These are phyloP conservation scores for Euphorbia peplus DNA, from an alignment of 345 rosid species.

Conservation along the genomic window DNA sequence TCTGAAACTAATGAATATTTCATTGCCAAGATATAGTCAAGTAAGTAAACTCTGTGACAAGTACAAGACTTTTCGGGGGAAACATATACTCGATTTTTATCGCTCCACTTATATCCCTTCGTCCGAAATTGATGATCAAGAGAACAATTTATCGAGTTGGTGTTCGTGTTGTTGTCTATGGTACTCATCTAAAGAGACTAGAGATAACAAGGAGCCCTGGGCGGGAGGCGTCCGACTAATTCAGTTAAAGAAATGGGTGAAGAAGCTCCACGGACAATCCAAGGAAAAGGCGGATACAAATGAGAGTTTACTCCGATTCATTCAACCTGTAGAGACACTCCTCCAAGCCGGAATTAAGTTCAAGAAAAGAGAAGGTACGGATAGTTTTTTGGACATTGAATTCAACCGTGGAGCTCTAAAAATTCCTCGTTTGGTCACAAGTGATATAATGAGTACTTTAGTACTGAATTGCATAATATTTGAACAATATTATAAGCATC, in stretches of 20 bases:
- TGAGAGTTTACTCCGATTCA: not conserved
- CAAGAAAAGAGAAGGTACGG: not conserved
- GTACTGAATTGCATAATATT: constrained; percentile 52
- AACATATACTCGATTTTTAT: constrained; percentile 41
- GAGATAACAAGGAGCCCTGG: too few relatives aligned
- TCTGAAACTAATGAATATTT: constrained; percentile 44
- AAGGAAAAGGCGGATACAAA: not conserved
- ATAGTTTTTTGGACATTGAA: constrained; percentile 32
- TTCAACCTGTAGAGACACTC: not conserved
- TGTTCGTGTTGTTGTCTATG: too few relatives aligned
- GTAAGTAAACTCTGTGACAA: not conserved
- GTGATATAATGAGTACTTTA: constrained; percentile 37
- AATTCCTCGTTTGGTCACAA: constrained; percentile 42
- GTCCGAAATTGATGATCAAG: not conserved
- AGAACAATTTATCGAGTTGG: too few relatives aligned
- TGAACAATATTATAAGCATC: constrained; percentile 47
- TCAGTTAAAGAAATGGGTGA: too few relatives aligned
- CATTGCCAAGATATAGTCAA: not conserved
- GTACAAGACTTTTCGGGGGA: not conserved
- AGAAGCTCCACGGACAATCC: too few relatives aligned
- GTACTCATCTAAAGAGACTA: too few relatives aligned
- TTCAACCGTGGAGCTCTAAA: constrained; percentile 40
- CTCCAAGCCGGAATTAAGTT: not conserved
- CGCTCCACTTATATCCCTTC: constrained; percentile 41
- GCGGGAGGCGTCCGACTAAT: too few relatives aligned